Conservation (phyloP, 352 stramenopile species). For the Globisporangium uncinulatum region DNA sequence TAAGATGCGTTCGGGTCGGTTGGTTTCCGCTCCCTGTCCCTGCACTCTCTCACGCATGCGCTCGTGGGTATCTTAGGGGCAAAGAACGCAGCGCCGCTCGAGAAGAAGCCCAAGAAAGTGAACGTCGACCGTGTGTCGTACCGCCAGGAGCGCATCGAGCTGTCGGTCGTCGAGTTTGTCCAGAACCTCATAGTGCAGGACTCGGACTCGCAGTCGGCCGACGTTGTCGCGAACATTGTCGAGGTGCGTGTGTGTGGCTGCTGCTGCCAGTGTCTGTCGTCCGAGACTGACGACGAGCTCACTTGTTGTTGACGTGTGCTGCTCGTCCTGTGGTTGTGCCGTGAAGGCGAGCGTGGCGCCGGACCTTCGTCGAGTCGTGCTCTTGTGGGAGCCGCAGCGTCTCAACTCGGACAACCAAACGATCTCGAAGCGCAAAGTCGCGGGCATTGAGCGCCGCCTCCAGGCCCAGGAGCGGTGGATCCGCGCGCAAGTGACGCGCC, state of each 20-base stretch:
- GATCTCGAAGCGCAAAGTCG: slow-evolving; percentile 72
- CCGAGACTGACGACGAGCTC: neutral
- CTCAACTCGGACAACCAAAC: slow-evolving; percentile 63
- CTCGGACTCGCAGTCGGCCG: slow-evolving; percentile 42
- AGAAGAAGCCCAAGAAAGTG: slow-evolving; percentile 63
- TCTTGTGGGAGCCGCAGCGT: slow-evolving; percentile 71
- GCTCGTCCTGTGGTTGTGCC: neutral
- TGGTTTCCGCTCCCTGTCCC: neutral
- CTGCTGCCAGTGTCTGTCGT: neutral
- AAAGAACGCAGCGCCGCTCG: slow-evolving; percentile 58
- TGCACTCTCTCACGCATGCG: neutral
- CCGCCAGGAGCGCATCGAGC: slow-evolving; percentile 66
- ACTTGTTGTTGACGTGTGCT: neutral
- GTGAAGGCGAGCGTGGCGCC: slow-evolving; percentile 56
- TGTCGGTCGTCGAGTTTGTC: slow-evolving; percentile 59
- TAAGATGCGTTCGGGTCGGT: neutral
- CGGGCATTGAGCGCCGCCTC: slow-evolving; percentile 56
- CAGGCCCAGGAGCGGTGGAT: slow-evolving; percentile 62
- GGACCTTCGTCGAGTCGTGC: slow-evolving; percentile 55
- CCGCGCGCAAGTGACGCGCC: slow-evolving; percentile 58
- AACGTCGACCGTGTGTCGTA: slow-evolving; percentile 64
- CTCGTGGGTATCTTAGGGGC: slow-evolving; percentile 32
- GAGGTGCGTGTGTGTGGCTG: slow-evolving; percentile 30
- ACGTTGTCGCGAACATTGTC: slow-evolving; percentile 64
- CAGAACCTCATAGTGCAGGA: slow-evolving; percentile 67